Evolutionary conservation across 805 yeast genomes (phyloP).

Genomic region (Middelhovenomyces tepae): DNA sequence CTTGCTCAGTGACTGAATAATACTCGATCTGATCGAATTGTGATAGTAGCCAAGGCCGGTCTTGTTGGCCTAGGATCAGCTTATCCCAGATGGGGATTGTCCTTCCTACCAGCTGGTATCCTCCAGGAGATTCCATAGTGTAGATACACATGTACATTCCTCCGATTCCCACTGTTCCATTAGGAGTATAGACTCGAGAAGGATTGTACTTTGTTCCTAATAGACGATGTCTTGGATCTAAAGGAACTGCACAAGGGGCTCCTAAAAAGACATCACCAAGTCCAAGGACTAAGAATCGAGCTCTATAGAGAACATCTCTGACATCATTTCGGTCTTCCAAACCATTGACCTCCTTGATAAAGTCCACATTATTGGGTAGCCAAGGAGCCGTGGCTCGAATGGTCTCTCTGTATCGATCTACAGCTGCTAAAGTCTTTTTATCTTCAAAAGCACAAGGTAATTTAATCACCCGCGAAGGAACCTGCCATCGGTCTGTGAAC

Average conservation of each 20-base stretch:
- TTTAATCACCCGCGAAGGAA: slow-evolving; percentile 71
- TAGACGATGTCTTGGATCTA: slow-evolving; percentile 91
- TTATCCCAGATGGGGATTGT: slow-evolving; percentile 98
- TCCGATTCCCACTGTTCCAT: slow-evolving; percentile 96
- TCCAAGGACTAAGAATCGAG: slow-evolving; percentile 86
- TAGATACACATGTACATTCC: slow-evolving; percentile 99
- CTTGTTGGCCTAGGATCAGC: slow-evolving; percentile 63
- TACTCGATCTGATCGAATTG: slow-evolving; percentile 94
- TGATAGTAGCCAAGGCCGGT: slow-evolving; percentile 79
- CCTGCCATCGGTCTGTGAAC: slow-evolving; percentile 73
- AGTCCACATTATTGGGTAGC: slow-evolving; percentile 96
- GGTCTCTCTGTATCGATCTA: slow-evolving; percentile 84
- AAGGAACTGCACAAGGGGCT: slow-evolving; percentile 97
- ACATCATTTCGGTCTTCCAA: slow-evolving; percentile 61
- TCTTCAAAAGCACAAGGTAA: slow-evolving; percentile 98
- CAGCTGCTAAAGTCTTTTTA: slow-evolving; percentile 78
- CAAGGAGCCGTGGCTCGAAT: slow-evolving; percentile 91
- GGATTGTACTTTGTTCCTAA: slow-evolving; percentile 94
- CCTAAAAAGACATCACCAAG: slow-evolving; percentile 96
- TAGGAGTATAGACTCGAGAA: slow-evolving; percentile 90
- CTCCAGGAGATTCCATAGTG: slow-evolving; percentile 98
- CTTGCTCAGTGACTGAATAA: slow-evolving; percentile 83
- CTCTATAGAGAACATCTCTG: slow-evolving; percentile 75
- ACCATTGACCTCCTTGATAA: slow-evolving; percentile 82
- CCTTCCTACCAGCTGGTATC: slow-evolving; percentile 92